phyloP scores from a whole-genome alignment of 805 yeast genomes.

The Limtongia smithiae region DNA sequence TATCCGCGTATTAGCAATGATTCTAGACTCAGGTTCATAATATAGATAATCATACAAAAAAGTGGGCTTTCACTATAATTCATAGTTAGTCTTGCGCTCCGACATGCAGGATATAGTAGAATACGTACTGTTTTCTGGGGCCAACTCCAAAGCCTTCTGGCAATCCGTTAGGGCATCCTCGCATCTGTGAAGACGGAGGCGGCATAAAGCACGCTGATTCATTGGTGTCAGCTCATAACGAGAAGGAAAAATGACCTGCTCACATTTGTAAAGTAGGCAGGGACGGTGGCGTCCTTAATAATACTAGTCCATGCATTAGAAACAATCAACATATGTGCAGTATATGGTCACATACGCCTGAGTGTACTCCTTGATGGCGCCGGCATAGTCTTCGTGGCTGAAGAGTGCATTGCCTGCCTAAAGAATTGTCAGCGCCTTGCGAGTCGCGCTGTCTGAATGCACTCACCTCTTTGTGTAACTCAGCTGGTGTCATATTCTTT shows the following conservation, averaged over 20 bases:
- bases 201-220: slow-evolving; percentile 31
- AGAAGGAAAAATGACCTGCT: slow-evolving; percentile 3
- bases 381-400: slow-evolving; percentile 31
- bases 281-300: slow-evolving; percentile 30
- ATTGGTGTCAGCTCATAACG: too few species aligned
- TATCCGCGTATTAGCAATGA: background rate
- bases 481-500: slow-evolving; percentile 17
- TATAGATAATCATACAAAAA: slow-evolving; percentile 20
- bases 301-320: slow-evolving; percentile 17
- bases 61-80: slow-evolving; percentile 31
- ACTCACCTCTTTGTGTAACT: slow-evolving; percentile 15
- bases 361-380: slow-evolving; percentile 33
- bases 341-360: slow-evolving; percentile 32
- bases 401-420: slow-evolving; percentile 33
- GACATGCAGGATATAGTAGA: too few species aligned
- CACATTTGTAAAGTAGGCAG: slow-evolving; percentile 33
- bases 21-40: background rate
- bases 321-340: background rate
- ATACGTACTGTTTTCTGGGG: slow-evolving; percentile 23
- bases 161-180: slow-evolving; percentile 34
- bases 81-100: too few species aligned
- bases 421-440: background rate
- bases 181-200: slow-evolving; percentile 27
- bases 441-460: background rate
- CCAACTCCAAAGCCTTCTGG: slow-evolving; percentile 33